Evolutionary conservation across 805 yeast species (phyloP), one percentile per base, ranked within the genome.

Genomic region (Kuraishia capsulata): DNA sequence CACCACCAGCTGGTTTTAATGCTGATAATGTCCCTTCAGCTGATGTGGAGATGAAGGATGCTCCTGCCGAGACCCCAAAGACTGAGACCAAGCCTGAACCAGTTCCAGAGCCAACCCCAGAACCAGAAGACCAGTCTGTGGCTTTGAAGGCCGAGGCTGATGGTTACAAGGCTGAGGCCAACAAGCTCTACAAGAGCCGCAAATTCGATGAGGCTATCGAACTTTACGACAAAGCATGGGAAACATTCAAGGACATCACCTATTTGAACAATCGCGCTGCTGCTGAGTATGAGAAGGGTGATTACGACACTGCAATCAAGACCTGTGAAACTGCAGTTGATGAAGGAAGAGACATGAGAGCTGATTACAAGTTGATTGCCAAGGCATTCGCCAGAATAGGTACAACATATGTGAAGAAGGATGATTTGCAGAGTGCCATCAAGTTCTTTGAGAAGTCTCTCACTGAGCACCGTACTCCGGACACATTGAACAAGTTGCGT

Each of bases 391-490:
- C 94, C 20, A 81, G 98, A 63, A 71, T 87, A 42, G 98, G 97
- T 62, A 82, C 76, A 57, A 62, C 81, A 25, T 87, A 85, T 61
- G 64, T 76, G 54, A 92, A 92, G 64, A 65, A 73, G 56, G 82
- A 76, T 44, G 82, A 90, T 44, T 69, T 81, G 53, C 65, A 69
- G 44, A 68, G 73, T 37, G 96, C 98, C 17, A 78, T 78, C 44
- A 81, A 78, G 54, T 74, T 52, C 58, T 90, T 84, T 54, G 90
- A 89, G 62, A 87, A 84, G 62, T 84, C 97, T 1, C 70, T 92
- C 55, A 92, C 97, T 34, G 99, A 92, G 68, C 96, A 88, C 65
- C 80, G 99, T 67, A 86, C 95, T 18, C 95, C 97, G 20, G 97
- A 88, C 42, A 85, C 86, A 20, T 71, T 92, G 52, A 78, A 77